These are phyloP conservation scores for Cercospora canescens DNA, from an alignment of 2,329 filamentous ascomycete genomes.

Conservation along the genomic window DNA sequence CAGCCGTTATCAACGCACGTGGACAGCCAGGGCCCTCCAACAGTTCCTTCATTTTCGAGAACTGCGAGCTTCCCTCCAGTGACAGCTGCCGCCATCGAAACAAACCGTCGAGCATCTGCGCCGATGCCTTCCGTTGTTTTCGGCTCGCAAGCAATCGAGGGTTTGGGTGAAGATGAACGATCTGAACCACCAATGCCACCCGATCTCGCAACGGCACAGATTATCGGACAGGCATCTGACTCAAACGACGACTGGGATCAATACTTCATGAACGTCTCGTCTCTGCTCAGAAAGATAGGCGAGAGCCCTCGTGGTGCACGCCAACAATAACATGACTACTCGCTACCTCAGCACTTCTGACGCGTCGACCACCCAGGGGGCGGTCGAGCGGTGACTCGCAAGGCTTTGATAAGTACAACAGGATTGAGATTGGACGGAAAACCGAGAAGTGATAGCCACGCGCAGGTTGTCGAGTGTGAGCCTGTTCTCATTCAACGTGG, in stretches of 20 bases:
- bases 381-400: background rate
- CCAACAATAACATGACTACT: background rate
- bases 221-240: background rate
- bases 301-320: background rate
- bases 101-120: background rate
- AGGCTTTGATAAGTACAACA: no score
- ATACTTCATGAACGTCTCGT: background rate
- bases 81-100: background rate
- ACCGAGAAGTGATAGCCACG: no score
- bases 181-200: background rate
- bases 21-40: background rate
- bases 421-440: no score
- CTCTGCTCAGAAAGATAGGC: background rate
- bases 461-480: no score
- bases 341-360: background rate
- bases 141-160: background rate
- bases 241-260: background rate
- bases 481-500: no score
- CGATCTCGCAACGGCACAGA: background rate
- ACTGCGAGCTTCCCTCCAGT: background rate
- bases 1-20: background rate
- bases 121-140: background rate
- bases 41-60: background rate
- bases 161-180: background rate
- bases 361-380: background rate